phyloP scores from a whole-genome alignment of 192 early-diverging fungal genomes.

The Backusella australiensis region DNA sequence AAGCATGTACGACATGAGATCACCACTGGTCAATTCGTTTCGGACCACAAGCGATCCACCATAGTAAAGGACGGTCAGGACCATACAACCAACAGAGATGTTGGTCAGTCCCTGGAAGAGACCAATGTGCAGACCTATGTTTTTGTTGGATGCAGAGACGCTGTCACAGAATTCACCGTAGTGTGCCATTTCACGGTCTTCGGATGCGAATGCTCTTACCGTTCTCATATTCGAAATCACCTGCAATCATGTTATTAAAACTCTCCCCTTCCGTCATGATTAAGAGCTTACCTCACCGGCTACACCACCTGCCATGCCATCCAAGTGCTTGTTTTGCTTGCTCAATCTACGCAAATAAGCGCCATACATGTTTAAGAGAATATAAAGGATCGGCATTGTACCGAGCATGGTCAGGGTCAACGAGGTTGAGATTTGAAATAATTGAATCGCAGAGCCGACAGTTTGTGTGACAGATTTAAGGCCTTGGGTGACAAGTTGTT shows the following conservation, averaged over 20 bases:
- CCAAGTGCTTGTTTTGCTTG: slow-evolving; percentile 40
- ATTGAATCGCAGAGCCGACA: slow-evolving; percentile 50
- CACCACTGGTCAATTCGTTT: slow-evolving; percentile 54
- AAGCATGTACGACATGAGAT: slow-evolving; percentile 59
- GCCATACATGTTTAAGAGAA: slow-evolving; percentile 51
- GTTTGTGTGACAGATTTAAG: slow-evolving; percentile 54
- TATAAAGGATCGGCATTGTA: slow-evolving; percentile 52
- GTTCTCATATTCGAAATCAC: slow-evolving; percentile 56
- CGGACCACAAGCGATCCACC: slow-evolving; percentile 50
- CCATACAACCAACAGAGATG: slow-evolving; percentile 53
- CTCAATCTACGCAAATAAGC: slow-evolving; percentile 51
- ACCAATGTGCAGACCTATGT: slow-evolving; percentile 61
- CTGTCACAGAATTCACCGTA: slow-evolving; percentile 42
- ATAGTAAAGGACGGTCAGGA: slow-evolving; percentile 57
- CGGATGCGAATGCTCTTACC: slow-evolving; percentile 58
- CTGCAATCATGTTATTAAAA: slow-evolving; percentile 2
- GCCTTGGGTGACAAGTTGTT: slow-evolving; percentile 59
- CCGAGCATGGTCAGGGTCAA: slow-evolving; percentile 52
- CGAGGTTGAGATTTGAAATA: slow-evolving; percentile 49
- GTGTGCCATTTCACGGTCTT: slow-evolving; percentile 48
- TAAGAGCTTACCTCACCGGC: slow-evolving; percentile 44
- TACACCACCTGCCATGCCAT: slow-evolving; percentile 50
- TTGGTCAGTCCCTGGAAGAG: slow-evolving; percentile 62
- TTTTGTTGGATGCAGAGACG: slow-evolving; percentile 37
- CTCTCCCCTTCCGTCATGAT: background rate